phyloP scores from a whole-genome alignment of 495 filamentous ascomycete genomes.

The Durotheca rogersii region DNA sequence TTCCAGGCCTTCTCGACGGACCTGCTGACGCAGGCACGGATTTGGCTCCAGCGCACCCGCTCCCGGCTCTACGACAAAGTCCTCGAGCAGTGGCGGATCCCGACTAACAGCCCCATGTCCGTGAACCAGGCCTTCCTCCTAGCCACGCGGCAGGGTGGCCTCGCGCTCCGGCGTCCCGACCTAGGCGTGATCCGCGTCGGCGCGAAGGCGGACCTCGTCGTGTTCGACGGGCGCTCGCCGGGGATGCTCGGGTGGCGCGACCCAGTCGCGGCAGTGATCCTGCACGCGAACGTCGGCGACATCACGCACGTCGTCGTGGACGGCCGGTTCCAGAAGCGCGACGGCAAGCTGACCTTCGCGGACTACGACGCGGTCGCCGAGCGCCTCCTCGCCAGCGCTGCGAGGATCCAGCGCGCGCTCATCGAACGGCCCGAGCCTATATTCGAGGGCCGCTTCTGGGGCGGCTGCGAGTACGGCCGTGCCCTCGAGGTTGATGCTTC shows the following conservation, averaged over 20 bases:
- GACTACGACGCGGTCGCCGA: constrained; percentile 31
- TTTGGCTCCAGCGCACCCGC: constrained; percentile 42
- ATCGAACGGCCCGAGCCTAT: constrained; percentile 14
- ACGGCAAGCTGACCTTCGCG: constrained; percentile 34
- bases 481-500: constrained; percentile 22
- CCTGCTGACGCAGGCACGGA: constrained; percentile 40
- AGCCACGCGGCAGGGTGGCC: constrained; percentile 48
- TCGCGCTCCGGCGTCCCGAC: constrained; percentile 47
- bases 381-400: constrained; percentile 37
- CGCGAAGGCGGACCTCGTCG: constrained; percentile 51
- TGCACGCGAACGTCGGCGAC: constrained; percentile 52
- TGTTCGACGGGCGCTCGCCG: constrained; percentile 51
- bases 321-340: constrained; percentile 45
- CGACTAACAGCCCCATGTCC: constrained; percentile 43
- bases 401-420: constrained; percentile 28
- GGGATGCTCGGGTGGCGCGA: constrained; percentile 51
- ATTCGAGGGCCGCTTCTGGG: constrained; percentile 20
- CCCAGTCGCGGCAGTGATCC: constrained; percentile 53
- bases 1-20: constrained; percentile 39
- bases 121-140: constrained; percentile 53
- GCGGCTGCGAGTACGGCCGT: constrained; percentile 24
- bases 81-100: constrained; percentile 41
- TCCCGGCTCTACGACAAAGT: constrained; percentile 36
- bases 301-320: constrained; percentile 50
- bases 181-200: constrained; percentile 48